Conservation (phyloP, 2,329 filamentous ascomycete species). For the Alternaria sp. region DNA sequence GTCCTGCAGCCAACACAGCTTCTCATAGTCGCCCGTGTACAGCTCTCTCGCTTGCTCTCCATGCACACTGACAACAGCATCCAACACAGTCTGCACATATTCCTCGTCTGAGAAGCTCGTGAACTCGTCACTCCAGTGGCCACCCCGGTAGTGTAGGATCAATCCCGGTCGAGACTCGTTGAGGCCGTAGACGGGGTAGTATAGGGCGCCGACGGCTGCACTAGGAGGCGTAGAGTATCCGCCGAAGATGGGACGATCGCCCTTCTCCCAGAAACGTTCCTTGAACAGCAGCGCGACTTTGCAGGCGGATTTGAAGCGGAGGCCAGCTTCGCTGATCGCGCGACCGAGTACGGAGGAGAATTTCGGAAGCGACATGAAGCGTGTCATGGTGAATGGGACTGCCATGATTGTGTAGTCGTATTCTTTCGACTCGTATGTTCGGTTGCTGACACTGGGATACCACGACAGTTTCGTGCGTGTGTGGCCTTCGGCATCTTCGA, state of each 20-base stretch:
- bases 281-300: not conserved
- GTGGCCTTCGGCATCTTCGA: not conserved
- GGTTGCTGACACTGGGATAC: not conserved
- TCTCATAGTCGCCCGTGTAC: not conserved
- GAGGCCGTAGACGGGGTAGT: not conserved
- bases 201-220: not conserved
- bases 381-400: constrained; percentile 3
- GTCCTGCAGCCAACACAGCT: not conserved
- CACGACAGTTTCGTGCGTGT: not conserved
- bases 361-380: constrained; percentile 1
- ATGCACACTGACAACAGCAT: not conserved
- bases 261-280: not conserved
- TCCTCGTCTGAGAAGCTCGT: not conserved
- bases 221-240: not conserved
- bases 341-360: constrained; percentile 6
- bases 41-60: not conserved
- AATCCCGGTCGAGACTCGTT: not conserved
- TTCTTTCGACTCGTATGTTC: not conserved
- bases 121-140: not conserved
- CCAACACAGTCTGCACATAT: not conserved
- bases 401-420: constrained; percentile 4
- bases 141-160: not conserved
- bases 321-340: not conserved
- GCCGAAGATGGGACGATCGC: not conserved
- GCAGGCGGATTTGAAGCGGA: not conserved